phyloP scores from a whole-genome alignment of 352 stramenopile genomes.

The Nothophytophthora sp. region DNA sequence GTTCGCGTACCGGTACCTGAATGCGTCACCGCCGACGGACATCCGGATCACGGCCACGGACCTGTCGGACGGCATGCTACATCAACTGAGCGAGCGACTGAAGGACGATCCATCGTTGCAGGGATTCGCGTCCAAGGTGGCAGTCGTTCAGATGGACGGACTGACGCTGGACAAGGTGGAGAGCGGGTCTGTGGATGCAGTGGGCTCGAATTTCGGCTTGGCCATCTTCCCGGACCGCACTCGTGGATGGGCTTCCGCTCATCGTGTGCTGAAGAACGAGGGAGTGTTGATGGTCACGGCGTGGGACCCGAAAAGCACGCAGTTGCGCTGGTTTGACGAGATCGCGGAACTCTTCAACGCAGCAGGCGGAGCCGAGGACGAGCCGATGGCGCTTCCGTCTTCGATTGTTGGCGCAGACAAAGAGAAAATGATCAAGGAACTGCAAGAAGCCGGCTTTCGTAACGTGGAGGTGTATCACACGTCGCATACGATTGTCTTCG shows the following conservation, averaged over 20 bases:
- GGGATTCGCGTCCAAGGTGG: conserved; percentile 23
- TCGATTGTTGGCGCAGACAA: conserved; percentile 10
- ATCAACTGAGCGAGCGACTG: conserved; percentile 27
- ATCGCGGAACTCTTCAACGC: conserved; percentile 33
- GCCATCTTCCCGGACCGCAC: conserved; percentile 41
- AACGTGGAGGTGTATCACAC: conserved; percentile 25
- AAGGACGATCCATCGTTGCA: conserved; percentile 12
- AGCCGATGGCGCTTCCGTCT: conserved; percentile 7
- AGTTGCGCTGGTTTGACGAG: conserved; percentile 36
- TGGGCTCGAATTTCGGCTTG: conserved; percentile 51
- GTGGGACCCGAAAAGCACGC: conserved; percentile 42
- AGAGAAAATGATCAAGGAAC: conserved; percentile 17
- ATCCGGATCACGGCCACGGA: conserved; percentile 43
- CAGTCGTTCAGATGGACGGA: conserved; percentile 42
- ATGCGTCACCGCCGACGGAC: neutral
- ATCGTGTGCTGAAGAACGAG: conserved; percentile 39
- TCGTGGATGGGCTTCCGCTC: conserved; percentile 28
- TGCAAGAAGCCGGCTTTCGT: conserved; percentile 21
- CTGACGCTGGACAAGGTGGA: conserved; percentile 30
- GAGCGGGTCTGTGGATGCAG: conserved; percentile 30
- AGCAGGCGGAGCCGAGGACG: conserved; percentile 8
- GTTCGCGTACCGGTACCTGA: conserved; percentile 33
- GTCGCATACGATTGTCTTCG: conserved; percentile 35
- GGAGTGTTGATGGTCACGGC: conserved; percentile 40
- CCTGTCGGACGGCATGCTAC: conserved; percentile 42